These are phyloP conservation scores for Chlorencoelia australis DNA, from an alignment of 2,329 filamentous ascomycete genomes.

Conservation along the genomic window DNA sequence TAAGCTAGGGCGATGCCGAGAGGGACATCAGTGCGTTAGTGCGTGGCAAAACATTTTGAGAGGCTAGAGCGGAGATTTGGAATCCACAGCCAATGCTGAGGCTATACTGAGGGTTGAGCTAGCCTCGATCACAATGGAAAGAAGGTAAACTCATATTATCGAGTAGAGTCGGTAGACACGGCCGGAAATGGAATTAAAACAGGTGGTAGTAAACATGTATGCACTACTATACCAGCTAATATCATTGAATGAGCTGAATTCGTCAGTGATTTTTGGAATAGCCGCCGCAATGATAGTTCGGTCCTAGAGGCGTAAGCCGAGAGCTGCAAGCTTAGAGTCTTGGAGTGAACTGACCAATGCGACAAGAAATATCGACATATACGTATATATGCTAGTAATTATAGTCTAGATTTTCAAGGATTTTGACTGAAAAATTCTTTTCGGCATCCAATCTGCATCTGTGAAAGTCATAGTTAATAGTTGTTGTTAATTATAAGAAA, in stretches of 20 bases:
- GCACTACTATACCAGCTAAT: constrained; percentile 2
- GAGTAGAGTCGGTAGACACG: neutral
- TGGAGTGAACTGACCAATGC: neutral
- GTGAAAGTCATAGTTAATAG: neutral
- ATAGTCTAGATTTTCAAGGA: neutral
- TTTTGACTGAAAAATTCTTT: neutral
- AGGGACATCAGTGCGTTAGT: neutral
- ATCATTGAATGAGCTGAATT: constrained; percentile 1
- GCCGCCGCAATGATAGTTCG: constrained; percentile 1
- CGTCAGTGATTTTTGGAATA: constrained; percentile 1
- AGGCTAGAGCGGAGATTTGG: neutral
- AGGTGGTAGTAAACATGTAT: neutral
- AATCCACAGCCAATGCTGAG: neutral
- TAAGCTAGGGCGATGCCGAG: neutral
- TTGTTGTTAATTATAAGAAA: neutral
- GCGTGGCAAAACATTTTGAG: neutral
- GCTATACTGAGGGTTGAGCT: neutral
- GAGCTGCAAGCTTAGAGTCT: too few species aligned
- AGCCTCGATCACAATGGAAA: neutral
- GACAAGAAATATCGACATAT: neutral
- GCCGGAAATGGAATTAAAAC: neutral
- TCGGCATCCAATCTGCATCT: neutral
- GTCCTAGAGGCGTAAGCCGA: too few species aligned
- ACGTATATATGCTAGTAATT: neutral
- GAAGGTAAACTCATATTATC: neutral